Evolutionary conservation across 805 yeast genomes (phyloP).

Genomic region (Pichia phayaonensis): DNA sequence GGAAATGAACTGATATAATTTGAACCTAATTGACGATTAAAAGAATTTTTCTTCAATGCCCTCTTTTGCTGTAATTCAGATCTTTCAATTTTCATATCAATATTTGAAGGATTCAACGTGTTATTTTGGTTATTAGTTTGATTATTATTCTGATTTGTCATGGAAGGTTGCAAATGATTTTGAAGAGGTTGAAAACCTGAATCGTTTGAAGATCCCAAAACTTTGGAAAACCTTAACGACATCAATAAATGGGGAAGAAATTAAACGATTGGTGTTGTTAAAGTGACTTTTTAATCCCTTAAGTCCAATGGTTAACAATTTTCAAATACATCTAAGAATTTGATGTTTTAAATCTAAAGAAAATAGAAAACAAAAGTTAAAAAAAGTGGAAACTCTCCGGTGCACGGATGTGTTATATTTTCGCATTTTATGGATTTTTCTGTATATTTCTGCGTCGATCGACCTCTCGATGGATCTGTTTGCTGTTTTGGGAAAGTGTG

Average conservation of each 20-base stretch:
- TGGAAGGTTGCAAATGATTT: neutral
- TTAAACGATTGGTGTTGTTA: neutral
- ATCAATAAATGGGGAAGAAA: conserved; percentile 6
- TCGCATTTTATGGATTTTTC: neutral
- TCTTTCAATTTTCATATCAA: conserved; percentile 16
- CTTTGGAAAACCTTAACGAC: conserved; percentile 26
- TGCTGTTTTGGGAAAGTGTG: neutral
- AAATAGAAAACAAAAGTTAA: neutral
- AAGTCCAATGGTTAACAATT: neutral
- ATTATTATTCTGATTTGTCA: neutral
- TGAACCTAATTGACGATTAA: neutral
- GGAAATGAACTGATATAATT: conserved; percentile 5
- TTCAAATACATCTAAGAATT: neutral
- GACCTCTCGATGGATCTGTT: neutral
- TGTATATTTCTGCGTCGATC: neutral
- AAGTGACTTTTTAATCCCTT: neutral
- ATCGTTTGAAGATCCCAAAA: conserved; percentile 16
- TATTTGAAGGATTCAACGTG: neutral
- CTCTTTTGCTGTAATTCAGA: conserved; percentile 23
- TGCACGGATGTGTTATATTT: neutral
- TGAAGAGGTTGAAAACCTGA: neutral
- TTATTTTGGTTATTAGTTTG: neutral
- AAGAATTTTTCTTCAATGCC: conserved; percentile 17
- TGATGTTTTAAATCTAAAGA: neutral
- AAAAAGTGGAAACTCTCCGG: neutral